Conservation (phyloP, 495 filamentous ascomycete species). For the Geoglossum glabrum region DNA sequence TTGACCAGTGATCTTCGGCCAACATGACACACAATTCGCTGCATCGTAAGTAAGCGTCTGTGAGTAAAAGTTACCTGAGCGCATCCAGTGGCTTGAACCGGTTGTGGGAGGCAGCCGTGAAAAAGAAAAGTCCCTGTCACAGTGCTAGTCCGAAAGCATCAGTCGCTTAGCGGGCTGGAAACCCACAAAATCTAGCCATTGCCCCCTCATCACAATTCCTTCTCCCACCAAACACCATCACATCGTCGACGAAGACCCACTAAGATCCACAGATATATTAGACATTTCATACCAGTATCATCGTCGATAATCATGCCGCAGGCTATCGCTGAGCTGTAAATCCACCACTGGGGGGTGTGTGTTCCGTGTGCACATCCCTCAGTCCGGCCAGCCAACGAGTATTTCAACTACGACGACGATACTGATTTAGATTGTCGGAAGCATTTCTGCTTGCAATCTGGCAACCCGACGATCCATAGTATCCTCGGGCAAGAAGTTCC, state of each 20-base stretch:
- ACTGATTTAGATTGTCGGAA: conserved; percentile 31
- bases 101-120: no score
- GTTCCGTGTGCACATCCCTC: conserved; percentile 48
- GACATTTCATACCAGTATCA: conserved; percentile 24
- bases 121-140: background rate
- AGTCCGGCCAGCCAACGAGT: conserved; percentile 51
- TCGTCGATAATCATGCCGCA: conserved; percentile 73
- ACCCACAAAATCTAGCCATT: background rate
- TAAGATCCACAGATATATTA: background rate
- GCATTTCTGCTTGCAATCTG: conserved; percentile 10
- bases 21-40: background rate
- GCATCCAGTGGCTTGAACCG: background rate
- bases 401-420: conserved; percentile 58
- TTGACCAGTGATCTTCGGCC: background rate
- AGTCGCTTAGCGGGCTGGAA: background rate
- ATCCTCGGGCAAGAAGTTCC: conserved; percentile 2
- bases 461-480: conserved; percentile 3
- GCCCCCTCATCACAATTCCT: background rate
- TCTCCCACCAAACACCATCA: background rate
- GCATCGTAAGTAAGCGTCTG: background rate
- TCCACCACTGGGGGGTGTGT: conserved; percentile 56
- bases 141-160: background rate
- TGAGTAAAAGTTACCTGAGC: background rate
- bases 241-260: conserved; percentile 1
- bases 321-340: conserved; percentile 92